Conservation (phyloP, 1,284 basidiomycete species). For the Mycena citricolor region DNA sequence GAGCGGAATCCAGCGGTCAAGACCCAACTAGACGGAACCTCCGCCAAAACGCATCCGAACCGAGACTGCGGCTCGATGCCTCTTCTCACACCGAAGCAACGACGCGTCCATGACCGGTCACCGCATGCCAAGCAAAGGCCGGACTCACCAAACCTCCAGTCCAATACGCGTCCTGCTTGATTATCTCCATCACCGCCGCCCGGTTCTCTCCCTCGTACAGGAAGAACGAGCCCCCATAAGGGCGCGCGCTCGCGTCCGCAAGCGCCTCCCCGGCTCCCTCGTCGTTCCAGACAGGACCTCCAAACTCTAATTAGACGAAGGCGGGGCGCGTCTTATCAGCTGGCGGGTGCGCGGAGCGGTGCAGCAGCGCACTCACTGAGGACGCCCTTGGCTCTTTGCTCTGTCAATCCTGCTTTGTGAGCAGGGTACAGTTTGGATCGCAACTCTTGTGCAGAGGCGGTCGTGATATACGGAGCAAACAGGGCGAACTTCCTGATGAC, state of each 20-base stretch:
- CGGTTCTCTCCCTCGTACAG: constrained; percentile 13
- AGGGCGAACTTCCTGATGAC: constrained; percentile 12
- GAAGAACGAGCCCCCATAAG: constrained; percentile 17
- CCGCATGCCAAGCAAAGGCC: background rate
- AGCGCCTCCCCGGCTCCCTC: constrained; percentile 9
- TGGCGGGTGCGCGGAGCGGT: background rate
- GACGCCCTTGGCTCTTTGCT: background rate
- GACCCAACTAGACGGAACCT: no score
- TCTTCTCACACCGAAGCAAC: no score
- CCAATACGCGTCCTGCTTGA: constrained; percentile 14
- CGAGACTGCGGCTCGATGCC: no score
- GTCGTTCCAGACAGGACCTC: constrained; percentile 15
- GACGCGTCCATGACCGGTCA: no score
- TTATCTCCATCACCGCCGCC: constrained; percentile 7
- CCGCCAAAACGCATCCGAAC: background rate
- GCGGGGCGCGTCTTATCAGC: background rate
- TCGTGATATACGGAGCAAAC: constrained; percentile 18
- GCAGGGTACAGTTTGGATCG: background rate
- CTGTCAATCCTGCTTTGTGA: constrained; percentile 4
- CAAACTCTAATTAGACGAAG: constrained; percentile 13
- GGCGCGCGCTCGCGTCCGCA: background rate
- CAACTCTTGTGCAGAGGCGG: constrained; percentile 3
- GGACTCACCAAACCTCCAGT: constrained; percentile 9
- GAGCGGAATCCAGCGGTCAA: no score
- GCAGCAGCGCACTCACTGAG: constrained; percentile 14